phyloP scores from a whole-genome alignment of 2,329 filamentous ascomycete genomes.

The Cytospora chrysosperma region DNA sequence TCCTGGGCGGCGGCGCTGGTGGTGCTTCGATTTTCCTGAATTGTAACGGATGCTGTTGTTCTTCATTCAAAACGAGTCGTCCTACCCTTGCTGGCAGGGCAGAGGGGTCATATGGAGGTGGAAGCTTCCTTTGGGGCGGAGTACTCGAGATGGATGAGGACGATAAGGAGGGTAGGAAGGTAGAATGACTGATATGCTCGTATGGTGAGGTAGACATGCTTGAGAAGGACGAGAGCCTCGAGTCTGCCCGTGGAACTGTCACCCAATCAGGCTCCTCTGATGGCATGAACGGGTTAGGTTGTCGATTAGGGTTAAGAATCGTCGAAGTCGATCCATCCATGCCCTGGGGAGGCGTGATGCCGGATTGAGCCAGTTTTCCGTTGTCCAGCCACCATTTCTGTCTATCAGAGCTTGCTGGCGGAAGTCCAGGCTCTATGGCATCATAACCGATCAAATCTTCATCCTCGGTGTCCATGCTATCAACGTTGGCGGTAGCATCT shows the following conservation, averaged over 20 bases:
- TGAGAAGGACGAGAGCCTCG: constrained; percentile 52
- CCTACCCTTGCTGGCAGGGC: constrained; percentile 47
- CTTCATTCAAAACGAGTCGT: constrained; percentile 44
- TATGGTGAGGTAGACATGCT: constrained; percentile 60
- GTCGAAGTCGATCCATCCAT: constrained; percentile 50
- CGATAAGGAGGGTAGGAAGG: constrained; percentile 44
- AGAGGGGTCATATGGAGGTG: constrained; percentile 50
- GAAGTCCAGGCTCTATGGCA: constrained; percentile 74
- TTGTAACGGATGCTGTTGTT: constrained; percentile 31
- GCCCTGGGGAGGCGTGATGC: constrained; percentile 61
- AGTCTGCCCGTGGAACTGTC: constrained; percentile 54
- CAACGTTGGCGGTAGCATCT: constrained; percentile 56
- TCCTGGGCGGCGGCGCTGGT: constrained; percentile 47
- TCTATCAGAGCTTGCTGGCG: constrained; percentile 65
- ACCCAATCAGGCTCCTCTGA: constrained; percentile 85
- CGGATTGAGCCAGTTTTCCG: constrained; percentile 72
- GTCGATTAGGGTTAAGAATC: constrained; percentile 69
- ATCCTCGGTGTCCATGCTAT: constrained; percentile 63
- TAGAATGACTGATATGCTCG: constrained; percentile 55
- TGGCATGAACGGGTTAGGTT: constrained; percentile 77
- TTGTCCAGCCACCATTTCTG: constrained; percentile 71
- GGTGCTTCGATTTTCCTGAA: constrained; percentile 37
- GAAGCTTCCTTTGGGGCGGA: constrained; percentile 48
- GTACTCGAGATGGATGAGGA: constrained; percentile 44
- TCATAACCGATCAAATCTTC: constrained; percentile 82